Evolutionary conservation across 441 rosid species (phyloP), one percentile per base, ranked within the genome.

Genomic region (Pelargonium cotyledonis): DNA sequence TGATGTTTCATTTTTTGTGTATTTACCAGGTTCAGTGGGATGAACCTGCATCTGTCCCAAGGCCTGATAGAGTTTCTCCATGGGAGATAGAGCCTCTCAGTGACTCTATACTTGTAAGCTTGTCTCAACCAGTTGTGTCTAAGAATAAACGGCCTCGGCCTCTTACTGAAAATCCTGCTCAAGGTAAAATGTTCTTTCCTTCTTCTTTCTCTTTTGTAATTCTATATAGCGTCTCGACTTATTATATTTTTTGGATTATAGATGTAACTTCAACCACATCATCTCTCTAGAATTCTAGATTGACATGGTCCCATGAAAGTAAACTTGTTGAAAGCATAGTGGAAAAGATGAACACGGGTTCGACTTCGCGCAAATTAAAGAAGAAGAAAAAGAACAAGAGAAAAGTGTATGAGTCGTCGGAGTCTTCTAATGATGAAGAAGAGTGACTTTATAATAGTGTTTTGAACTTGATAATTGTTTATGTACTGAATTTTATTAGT

Each of bases 1-100:
- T n/a, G n/a, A 49, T 12, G 14, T 18, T 79, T 60, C 26, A 65
- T 31, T 65, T 70, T 29, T 7, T 55, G 6, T 70, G n/a, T 23
- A 65, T 73, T 77, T 51, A 40, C 49, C 74, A 95, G 98, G 73
- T 91, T 70, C 97, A 89, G 79, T 94, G 97, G 98, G 97, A 94
- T 77, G 98, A 91, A 78, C 80, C 88, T 66, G 85, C 93, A 73
- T 68, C 83, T 1, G 78, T 85, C 70, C 85, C 76, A 68, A 85
- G 98, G 80, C 98, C 97, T 65, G 86, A 89, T 31, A 85, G 86
- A 78, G 96, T 93, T 76, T 93, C 98, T 41, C 88, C 96, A 40
- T 93, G 98, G 98, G 98, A 93, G 77, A 86, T 93, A 31, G 97
- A 91, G 73, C 89, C 95, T 64, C 81, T 81, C 61, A 74, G 67